Evolutionary conservation across 306 rosid species (phyloP).

Genomic region (Aeschynomene evenia): DNA sequence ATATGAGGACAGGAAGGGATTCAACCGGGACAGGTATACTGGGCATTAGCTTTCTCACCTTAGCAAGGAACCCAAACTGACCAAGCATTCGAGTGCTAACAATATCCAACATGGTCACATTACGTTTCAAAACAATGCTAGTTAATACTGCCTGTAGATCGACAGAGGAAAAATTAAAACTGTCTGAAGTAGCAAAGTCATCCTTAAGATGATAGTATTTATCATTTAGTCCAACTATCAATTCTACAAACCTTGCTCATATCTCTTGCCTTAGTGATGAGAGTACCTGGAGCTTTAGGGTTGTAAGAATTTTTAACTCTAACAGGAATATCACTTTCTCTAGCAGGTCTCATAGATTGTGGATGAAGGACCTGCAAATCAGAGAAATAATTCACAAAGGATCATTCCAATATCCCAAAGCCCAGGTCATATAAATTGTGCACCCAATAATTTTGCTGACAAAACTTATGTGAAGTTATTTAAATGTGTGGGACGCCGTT

Average conservation of each 20-base stretch:
- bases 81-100: slow-evolving; percentile 99
- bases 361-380: slow-evolving; percentile 88
- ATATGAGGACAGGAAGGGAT: slow-evolving; percentile 13
- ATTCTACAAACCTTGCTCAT: slow-evolving; percentile 74
- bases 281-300: slow-evolving; percentile 93
- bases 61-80: slow-evolving; percentile 92
- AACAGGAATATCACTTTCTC: slow-evolving; percentile 94
- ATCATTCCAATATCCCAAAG: slow-evolving; percentile 8
- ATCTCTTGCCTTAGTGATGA: slow-evolving; percentile 82
- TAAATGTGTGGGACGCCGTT: no score
- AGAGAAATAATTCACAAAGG: background rate
- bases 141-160: slow-evolving; percentile 77
- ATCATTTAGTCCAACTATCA: slow-evolving; percentile 18
- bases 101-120: slow-evolving; percentile 94
- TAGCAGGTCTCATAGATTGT: slow-evolving; percentile 99
- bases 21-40: background rate
- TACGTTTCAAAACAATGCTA: slow-evolving; percentile 89
- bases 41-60: slow-evolving; percentile 52
- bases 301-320: slow-evolving; percentile 97
- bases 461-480: background rate
- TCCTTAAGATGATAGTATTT: slow-evolving; percentile 15
- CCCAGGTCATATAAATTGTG: background rate
- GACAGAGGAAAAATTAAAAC: slow-evolving; percentile 27
- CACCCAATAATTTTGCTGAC: background rate
- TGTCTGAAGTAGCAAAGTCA: background rate